Percentiles rank a stretch among this genome's conserved stretches.
phyloP scores from a whole-genome alignment of 2,329 filamentous ascomycete species.

The Westerdykella ornata region DNA sequence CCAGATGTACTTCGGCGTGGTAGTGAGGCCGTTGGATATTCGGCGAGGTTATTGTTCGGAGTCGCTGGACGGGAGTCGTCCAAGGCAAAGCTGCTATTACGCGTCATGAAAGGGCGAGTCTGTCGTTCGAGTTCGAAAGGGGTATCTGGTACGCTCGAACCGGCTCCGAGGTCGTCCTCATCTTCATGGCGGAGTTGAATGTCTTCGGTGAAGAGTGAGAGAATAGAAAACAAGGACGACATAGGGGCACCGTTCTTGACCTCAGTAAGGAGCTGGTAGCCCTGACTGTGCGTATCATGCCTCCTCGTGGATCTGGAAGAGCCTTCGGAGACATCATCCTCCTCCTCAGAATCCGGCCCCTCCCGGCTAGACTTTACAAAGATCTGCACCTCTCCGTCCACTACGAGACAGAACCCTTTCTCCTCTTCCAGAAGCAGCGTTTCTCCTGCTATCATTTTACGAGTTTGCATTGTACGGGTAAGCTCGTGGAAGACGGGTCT shows the following conservation, averaged over 20 bases:
- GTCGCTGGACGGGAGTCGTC: constrained; percentile 30
- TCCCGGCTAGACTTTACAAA: constrained; percentile 80
- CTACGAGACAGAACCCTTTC: constrained; percentile 94
- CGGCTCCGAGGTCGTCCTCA: constrained; percentile 50
- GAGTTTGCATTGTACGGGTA: constrained; percentile 95
- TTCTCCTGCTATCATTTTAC: constrained; percentile 91
- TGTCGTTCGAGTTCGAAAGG: constrained; percentile 13
- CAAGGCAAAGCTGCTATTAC: constrained; percentile 27
- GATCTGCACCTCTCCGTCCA: constrained; percentile 93
- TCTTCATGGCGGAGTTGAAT: constrained; percentile 67
- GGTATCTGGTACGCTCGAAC: constrained; percentile 24
- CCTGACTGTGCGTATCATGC: constrained; percentile 59
- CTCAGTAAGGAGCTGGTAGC: constrained; percentile 91
- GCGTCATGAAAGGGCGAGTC: constrained; percentile 16
- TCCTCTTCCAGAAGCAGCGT: constrained; percentile 94
- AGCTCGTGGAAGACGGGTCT: constrained; percentile 96
- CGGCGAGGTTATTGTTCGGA: constrained; percentile 16
- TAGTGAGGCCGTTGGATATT: constrained; percentile 11
- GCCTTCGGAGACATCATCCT: constrained; percentile 41
- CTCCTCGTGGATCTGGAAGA: constrained; percentile 56
- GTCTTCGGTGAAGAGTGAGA: constrained; percentile 94
- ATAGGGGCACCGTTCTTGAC: constrained; percentile 97
- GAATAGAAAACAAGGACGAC: constrained; percentile 96
- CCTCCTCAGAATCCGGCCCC: constrained; percentile 38
- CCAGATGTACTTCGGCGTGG: constrained; percentile 26